These are phyloP conservation scores for Stephania cephalantha DNA, from an alignment of 164 flowering plant genomes.

Conservation along the genomic window DNA sequence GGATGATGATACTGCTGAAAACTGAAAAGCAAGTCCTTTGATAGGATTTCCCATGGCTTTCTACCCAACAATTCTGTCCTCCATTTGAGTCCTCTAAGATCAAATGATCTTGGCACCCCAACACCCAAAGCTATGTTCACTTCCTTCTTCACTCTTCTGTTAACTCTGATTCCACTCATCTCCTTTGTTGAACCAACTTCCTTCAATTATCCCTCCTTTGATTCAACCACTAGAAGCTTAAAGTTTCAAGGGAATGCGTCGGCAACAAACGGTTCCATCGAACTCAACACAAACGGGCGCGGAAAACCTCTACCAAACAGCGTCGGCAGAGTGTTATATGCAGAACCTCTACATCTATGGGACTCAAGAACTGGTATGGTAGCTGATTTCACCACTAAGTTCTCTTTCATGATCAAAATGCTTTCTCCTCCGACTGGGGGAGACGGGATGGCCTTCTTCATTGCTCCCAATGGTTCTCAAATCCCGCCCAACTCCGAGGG, in stretches of 20 bases:
- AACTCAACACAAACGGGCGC: constrained; percentile 8
- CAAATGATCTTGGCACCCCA: not conserved
- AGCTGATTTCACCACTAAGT: constrained; percentile 37
- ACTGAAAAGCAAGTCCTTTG: not conserved
- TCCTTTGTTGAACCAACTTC: not conserved
- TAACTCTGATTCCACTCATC: not conserved
- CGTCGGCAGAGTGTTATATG: constrained; percentile 14
- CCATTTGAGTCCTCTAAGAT: not conserved
- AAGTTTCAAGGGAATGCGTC: constrained; percentile 4
- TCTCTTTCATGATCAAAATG: constrained; percentile 20
- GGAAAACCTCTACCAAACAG: not conserved
- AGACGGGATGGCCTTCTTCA: constrained; percentile 26
- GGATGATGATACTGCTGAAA: not conserved
- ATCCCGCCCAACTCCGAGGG: constrained; percentile 24
- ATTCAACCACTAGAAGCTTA: not conserved
- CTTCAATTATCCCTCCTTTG: constrained; percentile 5
- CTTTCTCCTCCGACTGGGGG: not conserved
- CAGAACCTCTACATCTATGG: constrained; percentile 9
- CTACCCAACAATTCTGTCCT: constrained; percentile 4
- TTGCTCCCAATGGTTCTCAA: constrained; percentile 16
- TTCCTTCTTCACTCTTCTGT: not conserved
- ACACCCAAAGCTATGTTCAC: not conserved
- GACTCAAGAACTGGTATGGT: constrained; percentile 15
- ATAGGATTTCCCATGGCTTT: too few species aligned
- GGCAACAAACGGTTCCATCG: constrained; percentile 16